These are phyloP conservation scores for Aspergillus olivimuriae DNA, from an alignment of 495 filamentous ascomycete genomes.

Conservation along the genomic window DNA sequence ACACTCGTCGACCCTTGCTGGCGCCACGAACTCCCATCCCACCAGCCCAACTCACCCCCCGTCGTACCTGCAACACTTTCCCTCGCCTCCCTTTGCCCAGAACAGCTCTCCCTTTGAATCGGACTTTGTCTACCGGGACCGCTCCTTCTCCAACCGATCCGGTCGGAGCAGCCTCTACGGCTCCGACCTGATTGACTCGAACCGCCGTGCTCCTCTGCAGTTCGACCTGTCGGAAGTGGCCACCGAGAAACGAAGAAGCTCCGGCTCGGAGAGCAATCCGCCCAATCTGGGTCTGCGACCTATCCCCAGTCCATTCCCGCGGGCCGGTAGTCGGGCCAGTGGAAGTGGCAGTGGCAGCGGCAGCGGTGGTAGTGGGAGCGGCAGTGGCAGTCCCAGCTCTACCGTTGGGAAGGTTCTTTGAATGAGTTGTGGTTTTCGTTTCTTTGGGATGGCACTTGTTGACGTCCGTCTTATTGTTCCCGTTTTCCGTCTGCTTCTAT, in stretches of 20 bases:
- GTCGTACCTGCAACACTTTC: slow-evolving; percentile 32
- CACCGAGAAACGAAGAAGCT: slow-evolving; percentile 25
- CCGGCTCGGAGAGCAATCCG: slow-evolving; percentile 30
- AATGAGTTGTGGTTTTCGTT: not conserved
- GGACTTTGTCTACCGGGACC: slow-evolving; percentile 32
- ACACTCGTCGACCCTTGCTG: slow-evolving; percentile 28
- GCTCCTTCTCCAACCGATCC: slow-evolving; percentile 45
- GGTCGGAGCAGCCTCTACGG: slow-evolving; percentile 36
- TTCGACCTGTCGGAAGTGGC: slow-evolving; percentile 31
- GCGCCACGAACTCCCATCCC: slow-evolving; percentile 30
- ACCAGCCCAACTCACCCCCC: slow-evolving; percentile 33
- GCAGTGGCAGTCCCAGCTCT: slow-evolving; percentile 41
- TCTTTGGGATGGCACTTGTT: too few species aligned
- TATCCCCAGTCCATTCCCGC: slow-evolving; percentile 36
- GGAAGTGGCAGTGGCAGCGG: slow-evolving; percentile 41
- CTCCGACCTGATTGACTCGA: slow-evolving; percentile 33
- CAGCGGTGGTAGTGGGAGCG: slow-evolving; percentile 34
- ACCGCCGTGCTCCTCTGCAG: slow-evolving; percentile 28
- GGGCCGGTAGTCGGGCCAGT: slow-evolving; percentile 38
- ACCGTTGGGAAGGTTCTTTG: slow-evolving; percentile 25
- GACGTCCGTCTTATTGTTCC: too few species aligned
- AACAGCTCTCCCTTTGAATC: slow-evolving; percentile 28
- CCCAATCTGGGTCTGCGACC: slow-evolving; percentile 24
- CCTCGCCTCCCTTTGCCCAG: slow-evolving; percentile 30
- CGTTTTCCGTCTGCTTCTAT: too few species aligned